phyloP scores from a whole-genome alignment of 2,329 filamentous ascomycete species.

The Venturia carpophila region DNA sequence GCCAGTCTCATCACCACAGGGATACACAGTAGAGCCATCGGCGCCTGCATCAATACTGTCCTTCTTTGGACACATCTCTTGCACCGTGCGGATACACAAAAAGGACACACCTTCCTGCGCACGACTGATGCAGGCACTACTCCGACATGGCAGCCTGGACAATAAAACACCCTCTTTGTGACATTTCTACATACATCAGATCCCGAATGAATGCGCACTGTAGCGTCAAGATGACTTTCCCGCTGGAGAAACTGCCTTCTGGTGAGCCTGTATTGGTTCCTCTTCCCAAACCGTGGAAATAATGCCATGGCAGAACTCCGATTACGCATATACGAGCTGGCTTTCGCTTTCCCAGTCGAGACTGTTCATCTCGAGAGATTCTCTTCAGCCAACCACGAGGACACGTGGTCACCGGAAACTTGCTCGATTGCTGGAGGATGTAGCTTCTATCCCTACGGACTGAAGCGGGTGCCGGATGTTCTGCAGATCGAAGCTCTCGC shows the following conservation, averaged over 20 bases:
- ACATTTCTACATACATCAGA: not conserved
- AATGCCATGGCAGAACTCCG: not conserved
- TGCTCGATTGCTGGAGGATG: not conserved
- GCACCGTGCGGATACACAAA: too few relatives aligned
- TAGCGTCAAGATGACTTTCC: not conserved
- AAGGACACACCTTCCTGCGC: not conserved
- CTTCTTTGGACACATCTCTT: too few relatives aligned
- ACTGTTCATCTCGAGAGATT: not conserved
- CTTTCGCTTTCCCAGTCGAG: not conserved
- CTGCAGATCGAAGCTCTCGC: slow-evolving; percentile 3
- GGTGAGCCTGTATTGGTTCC: not conserved
- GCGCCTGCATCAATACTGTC: too few relatives aligned
- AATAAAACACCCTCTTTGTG: not conserved
- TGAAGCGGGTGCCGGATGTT: not conserved
- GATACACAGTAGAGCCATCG: too few relatives aligned
- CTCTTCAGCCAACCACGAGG: not conserved
- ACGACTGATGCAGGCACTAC: not conserved
- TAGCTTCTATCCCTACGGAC: slow-evolving; percentile 1
- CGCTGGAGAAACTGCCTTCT: not conserved
- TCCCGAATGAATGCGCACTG: not conserved
- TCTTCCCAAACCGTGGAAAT: not conserved
- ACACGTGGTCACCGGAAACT: not conserved
- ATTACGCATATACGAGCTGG: not conserved
- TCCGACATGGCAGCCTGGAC: not conserved
- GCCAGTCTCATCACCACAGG: not conserved